Percentiles rank a stretch among this genome's conserved stretches.
Evolutionary conservation across 352 stramenopile species (phyloP).

Genomic region (Elongisporangium undulatum): DNA sequence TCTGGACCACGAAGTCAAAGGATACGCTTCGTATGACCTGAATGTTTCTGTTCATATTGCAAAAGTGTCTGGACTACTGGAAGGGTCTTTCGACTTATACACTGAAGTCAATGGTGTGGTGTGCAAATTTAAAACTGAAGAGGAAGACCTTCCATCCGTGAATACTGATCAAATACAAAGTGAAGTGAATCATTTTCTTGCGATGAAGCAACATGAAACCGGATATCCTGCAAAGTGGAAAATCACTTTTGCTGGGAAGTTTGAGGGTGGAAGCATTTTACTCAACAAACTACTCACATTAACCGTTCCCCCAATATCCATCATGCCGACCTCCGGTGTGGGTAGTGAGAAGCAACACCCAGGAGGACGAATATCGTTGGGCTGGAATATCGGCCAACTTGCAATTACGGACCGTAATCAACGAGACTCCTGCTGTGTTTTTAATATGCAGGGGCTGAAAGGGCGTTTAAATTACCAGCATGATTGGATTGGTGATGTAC

Average conservation of each 20-base stretch:
- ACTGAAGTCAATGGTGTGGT: background rate
- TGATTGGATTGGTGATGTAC: background rate
- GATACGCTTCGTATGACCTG: background rate
- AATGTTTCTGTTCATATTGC: background rate
- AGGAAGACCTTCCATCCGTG: background rate
- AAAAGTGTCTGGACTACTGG: background rate
- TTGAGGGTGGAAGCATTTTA: conserved; percentile 17
- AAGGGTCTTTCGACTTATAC: background rate
- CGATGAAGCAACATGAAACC: background rate
- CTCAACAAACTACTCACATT: conserved; percentile 26
- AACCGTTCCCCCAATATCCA: conserved; percentile 12
- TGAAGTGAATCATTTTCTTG: background rate
- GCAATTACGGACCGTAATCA: background rate
- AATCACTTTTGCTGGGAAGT: conserved; percentile 17
- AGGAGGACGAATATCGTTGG: background rate
- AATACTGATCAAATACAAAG: background rate
- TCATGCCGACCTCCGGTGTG: conserved; percentile 4
- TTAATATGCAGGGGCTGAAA: background rate
- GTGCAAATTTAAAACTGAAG: background rate
- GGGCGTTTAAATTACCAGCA: background rate
- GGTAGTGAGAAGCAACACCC: background rate
- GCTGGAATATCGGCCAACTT: background rate
- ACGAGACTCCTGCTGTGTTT: background rate
- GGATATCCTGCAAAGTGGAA: conserved; percentile 9
- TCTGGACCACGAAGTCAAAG: background rate